phyloP scores from a whole-genome alignment of 768 basidiomycete species.

The Tephrocybe sp. region DNA sequence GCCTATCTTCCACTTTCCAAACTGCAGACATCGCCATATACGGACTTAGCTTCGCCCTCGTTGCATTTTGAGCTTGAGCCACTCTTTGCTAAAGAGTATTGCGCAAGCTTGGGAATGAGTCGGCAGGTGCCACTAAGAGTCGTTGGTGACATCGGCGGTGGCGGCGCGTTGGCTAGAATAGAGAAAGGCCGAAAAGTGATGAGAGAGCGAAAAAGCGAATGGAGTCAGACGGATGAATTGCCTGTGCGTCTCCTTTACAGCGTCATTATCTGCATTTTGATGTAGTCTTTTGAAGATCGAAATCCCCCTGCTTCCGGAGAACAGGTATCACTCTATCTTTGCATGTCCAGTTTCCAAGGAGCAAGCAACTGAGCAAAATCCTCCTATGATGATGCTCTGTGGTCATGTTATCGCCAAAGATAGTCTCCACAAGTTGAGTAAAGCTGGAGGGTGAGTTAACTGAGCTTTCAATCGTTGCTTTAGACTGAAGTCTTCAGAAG shows the following conservation, averaged over 20 bases:
- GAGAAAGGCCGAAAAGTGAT: conserved; percentile 94
- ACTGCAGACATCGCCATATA: conserved; percentile 71
- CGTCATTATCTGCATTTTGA: not conserved
- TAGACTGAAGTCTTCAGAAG: conserved; percentile 36
- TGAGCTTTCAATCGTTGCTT: not conserved
- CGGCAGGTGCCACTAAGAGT: conserved; percentile 85
- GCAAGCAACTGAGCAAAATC: conserved; percentile 89
- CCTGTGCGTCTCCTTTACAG: conserved; percentile 53
- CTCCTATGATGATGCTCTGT: conserved; percentile 97
- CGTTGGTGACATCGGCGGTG: conserved; percentile 90
- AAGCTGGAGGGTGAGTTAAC: conserved; percentile 66
- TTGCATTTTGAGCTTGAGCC: conserved; percentile 79
- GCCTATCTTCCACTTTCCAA: conserved; percentile 68
- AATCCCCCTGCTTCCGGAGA: conserved; percentile 81
- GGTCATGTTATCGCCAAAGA: conserved; percentile 96
- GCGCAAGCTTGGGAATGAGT: conserved; percentile 85
- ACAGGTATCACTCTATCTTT: conserved; percentile 96
- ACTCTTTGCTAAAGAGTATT: conserved; percentile 88
- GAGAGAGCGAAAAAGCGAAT: conserved; percentile 91
- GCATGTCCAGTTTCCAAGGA: conserved; percentile 98
- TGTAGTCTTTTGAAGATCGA: conserved; percentile 66
- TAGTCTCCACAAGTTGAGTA: conserved; percentile 86
- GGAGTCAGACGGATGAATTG: conserved; percentile 86
- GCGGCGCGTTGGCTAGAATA: conserved; percentile 87
- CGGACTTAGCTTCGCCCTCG: conserved; percentile 68